These are phyloP conservation scores for Xylariaceae sp. DNA, from an alignment of 2,329 filamentous ascomycete species.

Conservation along the genomic window DNA sequence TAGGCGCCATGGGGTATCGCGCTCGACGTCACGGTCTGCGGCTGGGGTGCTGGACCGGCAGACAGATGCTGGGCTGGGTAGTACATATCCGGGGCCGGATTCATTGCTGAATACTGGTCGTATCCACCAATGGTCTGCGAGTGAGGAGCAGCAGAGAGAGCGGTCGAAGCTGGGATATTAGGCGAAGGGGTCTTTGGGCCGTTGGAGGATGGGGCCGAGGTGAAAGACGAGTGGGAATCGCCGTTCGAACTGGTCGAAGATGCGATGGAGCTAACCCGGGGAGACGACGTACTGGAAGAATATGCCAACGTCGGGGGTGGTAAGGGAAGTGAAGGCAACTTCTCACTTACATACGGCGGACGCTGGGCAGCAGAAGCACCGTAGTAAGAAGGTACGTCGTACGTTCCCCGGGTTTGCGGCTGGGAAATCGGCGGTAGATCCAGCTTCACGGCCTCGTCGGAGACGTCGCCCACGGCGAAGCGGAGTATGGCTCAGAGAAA, in stretches of 20 bases:
- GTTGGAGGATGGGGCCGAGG: slow-evolving; percentile 48
- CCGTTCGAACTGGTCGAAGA: slow-evolving; percentile 44
- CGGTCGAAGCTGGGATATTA: slow-evolving; percentile 46
- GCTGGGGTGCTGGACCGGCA: slow-evolving; percentile 64
- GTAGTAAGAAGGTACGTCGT: slow-evolving; percentile 61
- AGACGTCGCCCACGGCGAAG: slow-evolving; percentile 19
- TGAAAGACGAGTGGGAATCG: slow-evolving; percentile 48
- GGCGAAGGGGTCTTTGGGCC: slow-evolving; percentile 74
- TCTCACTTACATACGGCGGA: slow-evolving; percentile 62
- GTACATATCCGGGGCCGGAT: slow-evolving; percentile 80
- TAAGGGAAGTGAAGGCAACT: slow-evolving; percentile 62
- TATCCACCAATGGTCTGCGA: slow-evolving; percentile 31
- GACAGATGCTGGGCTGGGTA: slow-evolving; percentile 72
- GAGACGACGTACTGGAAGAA: slow-evolving; percentile 65
- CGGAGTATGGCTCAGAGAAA: slow-evolving; percentile 9
- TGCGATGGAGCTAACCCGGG: slow-evolving; percentile 69
- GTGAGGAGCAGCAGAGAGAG: slow-evolving; percentile 33
- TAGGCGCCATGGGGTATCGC: slow-evolving; percentile 72
- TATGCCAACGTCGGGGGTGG: slow-evolving; percentile 62
- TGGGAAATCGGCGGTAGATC: slow-evolving; percentile 83
- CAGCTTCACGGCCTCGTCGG: slow-evolving; percentile 73
- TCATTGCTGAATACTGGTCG: slow-evolving; percentile 59
- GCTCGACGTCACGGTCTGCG: slow-evolving; percentile 69
- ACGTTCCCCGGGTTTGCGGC: slow-evolving; percentile 70
- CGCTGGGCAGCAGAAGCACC: slow-evolving; percentile 59